These are phyloP conservation scores for Rosa lucieae DNA, from an alignment of 306 rosid genomes.

Conservation along the genomic window DNA sequence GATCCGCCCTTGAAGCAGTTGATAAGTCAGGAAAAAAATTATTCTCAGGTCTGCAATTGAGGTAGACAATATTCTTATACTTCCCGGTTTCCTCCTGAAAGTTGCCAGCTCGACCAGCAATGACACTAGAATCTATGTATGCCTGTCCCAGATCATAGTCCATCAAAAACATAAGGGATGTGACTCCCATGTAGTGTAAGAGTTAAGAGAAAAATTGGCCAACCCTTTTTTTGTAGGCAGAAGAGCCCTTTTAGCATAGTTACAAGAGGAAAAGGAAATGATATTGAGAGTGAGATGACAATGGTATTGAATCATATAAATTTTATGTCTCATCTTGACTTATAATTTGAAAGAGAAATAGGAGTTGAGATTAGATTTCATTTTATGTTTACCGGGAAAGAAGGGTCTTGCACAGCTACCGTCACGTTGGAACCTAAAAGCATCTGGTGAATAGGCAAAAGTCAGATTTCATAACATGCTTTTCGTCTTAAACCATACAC, in stretches of 20 bases:
- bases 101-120: slow-evolving; percentile 49
- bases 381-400: slow-evolving; percentile 52
- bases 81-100: slow-evolving; percentile 34
- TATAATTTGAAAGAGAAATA: neutral
- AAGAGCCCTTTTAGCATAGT: neutral
- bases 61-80: slow-evolving; percentile 50
- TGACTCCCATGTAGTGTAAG: neutral
- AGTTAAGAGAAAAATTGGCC: neutral
- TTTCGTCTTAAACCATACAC: neutral
- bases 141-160: slow-evolving; percentile 38
- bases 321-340: neutral
- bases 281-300: neutral
- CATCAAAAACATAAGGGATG: neutral
- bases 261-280: neutral
- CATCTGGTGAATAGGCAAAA: slow-evolving; percentile 32
- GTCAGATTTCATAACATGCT: neutral
- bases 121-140: slow-evolving; percentile 53
- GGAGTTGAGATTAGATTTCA: neutral
- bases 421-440: slow-evolving; percentile 46
- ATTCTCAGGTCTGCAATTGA: slow-evolving; percentile 48
- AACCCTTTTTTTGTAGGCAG: neutral
- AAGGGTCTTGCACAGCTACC: slow-evolving; percentile 65
- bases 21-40: slow-evolving; percentile 51
- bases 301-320: neutral
- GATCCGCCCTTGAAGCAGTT: slow-evolving; percentile 40